Evolutionary conservation across 2,329 filamentous ascomycete species (phyloP), one percentile per base, ranked within the genome.

Genomic region (Gaeumannomyces tritici): DNA sequence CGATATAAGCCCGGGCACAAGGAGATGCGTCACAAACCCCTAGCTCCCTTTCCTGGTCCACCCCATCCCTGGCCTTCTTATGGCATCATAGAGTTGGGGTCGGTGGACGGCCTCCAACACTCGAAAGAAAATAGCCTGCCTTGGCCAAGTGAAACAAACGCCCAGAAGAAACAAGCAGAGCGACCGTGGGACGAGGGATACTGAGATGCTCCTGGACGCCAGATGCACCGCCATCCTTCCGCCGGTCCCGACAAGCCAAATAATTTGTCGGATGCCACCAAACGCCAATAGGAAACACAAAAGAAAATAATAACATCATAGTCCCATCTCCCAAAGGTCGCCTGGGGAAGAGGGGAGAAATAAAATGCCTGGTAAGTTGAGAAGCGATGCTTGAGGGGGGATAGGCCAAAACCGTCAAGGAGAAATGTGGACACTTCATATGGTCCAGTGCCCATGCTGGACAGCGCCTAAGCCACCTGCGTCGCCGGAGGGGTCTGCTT

Each of bases 401-500:
- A 51, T 51, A n/a, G 21, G 5, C 3, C 42, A 51, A 51, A 51
- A 51, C 11, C 15, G 15, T 47, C 35, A 2, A 47, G 21, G n/a
- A n/a, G n/a, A 47, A n/a, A 47, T 18, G 21, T n/a, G 42, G 21
- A 21, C 11, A 9, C 12, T 4, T n/a, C 13, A 51, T 18, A 51
- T 51, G 4, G 18, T n/a, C 18, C 13, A n/a, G 21, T 51, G 42
- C n/a, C 42, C 42, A n/a, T 51, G 42, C 6, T 21, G 18, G 42
- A 51, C 42, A n/a, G 18, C 21, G 42, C 42, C 21, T 51, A 51
- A 6, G 42, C 42, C 42, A 51, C 42, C 42, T 51, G 42, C 7
- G 42, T 51, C 18, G 42, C 77, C 35, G 72, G 77, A 64, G 79
- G 76, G 28, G 79, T 73, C 57, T 82, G 74, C 69, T 86, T 85